Conservation (phyloP, 2,329 filamentous ascomycete genomes). For the Huntiella savannae region DNA sequence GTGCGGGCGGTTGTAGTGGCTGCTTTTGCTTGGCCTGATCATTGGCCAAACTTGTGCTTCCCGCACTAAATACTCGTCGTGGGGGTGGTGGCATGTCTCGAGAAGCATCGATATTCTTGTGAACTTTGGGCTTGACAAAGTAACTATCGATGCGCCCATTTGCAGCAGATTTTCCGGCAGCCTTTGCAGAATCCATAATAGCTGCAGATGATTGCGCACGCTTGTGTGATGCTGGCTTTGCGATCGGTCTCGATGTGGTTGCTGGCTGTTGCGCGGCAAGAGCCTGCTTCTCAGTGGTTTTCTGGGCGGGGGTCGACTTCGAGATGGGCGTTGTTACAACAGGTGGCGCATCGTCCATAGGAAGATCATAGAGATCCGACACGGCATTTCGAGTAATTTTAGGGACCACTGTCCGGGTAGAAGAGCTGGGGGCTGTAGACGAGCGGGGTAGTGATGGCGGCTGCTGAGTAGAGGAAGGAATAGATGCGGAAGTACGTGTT, state of each 20-base stretch:
- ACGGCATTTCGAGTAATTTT: conserved; percentile 3
- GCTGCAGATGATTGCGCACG: not conserved
- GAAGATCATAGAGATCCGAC: conserved; percentile 10
- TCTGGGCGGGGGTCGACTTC: not conserved
- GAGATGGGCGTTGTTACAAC: not conserved
- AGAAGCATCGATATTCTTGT: not conserved
- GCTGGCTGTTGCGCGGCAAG: not conserved
- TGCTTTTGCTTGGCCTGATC: not conserved
- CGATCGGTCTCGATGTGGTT: not conserved
- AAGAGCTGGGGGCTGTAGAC: not conserved
- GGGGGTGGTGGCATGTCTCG: not conserved
- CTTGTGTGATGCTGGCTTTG: not conserved
- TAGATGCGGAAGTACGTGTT: too few species aligned
- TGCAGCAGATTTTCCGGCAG: conserved; percentile 1
- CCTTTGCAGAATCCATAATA: not conserved
- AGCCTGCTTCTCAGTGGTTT: not conserved
- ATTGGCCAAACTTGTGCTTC: not conserved
- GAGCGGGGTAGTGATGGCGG: not conserved
- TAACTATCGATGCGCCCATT: conserved; percentile 9
- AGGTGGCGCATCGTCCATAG: conserved; percentile 11
- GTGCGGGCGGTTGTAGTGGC: too few species aligned
- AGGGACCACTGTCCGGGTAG: not conserved
- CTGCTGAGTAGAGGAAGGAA: not conserved
- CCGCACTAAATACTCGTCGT: conserved; percentile 1
- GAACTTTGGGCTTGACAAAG: conserved; percentile 3